Conservation (phyloP, 345 rosid genomes). For the Laguncularia racemosa region DNA sequence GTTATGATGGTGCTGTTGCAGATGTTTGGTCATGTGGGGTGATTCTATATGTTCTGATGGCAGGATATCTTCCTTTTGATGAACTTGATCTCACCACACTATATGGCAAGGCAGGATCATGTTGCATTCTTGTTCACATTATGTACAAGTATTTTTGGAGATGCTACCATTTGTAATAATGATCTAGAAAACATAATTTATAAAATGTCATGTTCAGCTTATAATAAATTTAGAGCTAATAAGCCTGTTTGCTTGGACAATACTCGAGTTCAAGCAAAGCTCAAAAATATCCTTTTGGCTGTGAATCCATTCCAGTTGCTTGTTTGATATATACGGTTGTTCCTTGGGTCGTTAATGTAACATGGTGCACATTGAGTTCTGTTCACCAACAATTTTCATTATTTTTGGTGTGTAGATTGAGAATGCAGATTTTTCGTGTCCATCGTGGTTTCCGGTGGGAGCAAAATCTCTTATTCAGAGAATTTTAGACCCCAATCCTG, state of each 20-base stretch:
- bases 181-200: too few species aligned
- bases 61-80: conserved; percentile 97
- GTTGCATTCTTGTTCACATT: conserved; percentile 7
- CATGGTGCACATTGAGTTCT: neutral
- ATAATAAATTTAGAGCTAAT: too few species aligned
- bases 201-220: too few species aligned
- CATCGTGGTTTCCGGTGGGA: conserved; percentile 83
- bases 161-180: too few species aligned
- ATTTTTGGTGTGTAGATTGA: conserved; percentile 52
- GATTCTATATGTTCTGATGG: conserved; percentile 90
- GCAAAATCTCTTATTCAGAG: conserved; percentile 74
- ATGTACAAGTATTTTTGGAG: too few species aligned
- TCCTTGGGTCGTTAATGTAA: neutral
- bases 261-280: neutral
- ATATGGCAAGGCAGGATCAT: conserved; percentile 76
- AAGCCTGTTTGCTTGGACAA: too few species aligned
- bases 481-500: conserved; percentile 87
- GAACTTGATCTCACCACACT: conserved; percentile 92
- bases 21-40: conserved; percentile 99
- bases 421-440: conserved; percentile 76
- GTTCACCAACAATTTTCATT: neutral
- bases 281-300: neutral
- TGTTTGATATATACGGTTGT: too few species aligned
- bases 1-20: conserved; percentile 88
- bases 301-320: neutral